Conservation (phyloP, 108 stramenopile genomes). For the Pseudonitzschia pungens region DNA sequence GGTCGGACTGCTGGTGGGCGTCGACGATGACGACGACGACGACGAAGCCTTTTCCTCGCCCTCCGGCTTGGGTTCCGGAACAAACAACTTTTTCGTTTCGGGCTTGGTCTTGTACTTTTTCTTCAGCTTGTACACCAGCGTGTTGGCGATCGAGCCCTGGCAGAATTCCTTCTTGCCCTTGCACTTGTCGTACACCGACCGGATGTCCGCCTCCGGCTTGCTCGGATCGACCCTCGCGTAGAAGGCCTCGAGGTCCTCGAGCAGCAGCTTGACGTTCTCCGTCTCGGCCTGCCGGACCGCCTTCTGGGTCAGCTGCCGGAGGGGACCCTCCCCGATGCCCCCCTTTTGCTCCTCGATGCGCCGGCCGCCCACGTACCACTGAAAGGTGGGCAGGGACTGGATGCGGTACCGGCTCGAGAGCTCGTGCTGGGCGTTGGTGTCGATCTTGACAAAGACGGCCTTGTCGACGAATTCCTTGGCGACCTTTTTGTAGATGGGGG, state of each 20-base stretch:
- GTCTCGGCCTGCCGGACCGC: conserved; percentile 60
- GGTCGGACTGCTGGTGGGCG: not conserved
- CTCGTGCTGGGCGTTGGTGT: conserved; percentile 81
- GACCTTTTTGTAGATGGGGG: conserved; percentile 91
- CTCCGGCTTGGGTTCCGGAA: conserved; percentile 23
- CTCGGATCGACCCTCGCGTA: conserved; percentile 70
- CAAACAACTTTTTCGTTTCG: conserved; percentile 50
- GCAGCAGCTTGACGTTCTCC: conserved; percentile 68
- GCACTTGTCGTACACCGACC: conserved; percentile 83
- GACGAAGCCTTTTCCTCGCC: conserved; percentile 15
- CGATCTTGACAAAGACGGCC: conserved; percentile 94
- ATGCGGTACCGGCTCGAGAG: conserved; percentile 67
- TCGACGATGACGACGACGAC: conserved; percentile 18
- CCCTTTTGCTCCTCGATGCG: conserved; percentile 72
- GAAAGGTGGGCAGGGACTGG: conserved; percentile 88
- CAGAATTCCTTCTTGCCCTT: conserved; percentile 54
- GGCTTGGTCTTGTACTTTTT: conserved; percentile 83
- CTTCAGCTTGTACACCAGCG: conserved; percentile 77
- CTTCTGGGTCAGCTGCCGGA: conserved; percentile 71
- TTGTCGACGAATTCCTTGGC: conserved; percentile 78
- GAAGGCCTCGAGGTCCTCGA: conserved; percentile 58
- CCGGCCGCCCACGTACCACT: conserved; percentile 80
- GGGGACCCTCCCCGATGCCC: conserved; percentile 84
- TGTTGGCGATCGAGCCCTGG: conserved; percentile 71
- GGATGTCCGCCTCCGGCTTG: conserved; percentile 66